Evolutionary conservation across 495 filamentous ascomycete genomes (phyloP).

Genomic region (Ascodesmis nigricans): DNA sequence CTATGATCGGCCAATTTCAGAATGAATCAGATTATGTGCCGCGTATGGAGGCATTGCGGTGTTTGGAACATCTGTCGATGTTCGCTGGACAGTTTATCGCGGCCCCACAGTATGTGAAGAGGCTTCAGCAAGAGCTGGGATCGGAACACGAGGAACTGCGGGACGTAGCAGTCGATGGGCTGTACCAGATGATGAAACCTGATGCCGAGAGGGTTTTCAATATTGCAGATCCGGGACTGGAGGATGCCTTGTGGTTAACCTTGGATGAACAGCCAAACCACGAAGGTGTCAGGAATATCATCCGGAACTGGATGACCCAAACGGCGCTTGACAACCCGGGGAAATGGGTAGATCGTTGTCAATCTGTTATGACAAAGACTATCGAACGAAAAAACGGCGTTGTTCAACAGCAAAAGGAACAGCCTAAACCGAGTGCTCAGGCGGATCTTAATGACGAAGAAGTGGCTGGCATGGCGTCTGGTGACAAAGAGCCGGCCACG

Average conservation of each 20-base stretch:
- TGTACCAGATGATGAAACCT: slow-evolving; percentile 88
- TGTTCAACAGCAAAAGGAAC: slow-evolving; percentile 24
- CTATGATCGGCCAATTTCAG: slow-evolving; percentile 62
- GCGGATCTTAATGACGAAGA: slow-evolving; percentile 86
- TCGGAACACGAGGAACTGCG: slow-evolving; percentile 43
- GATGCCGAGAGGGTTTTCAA: slow-evolving; percentile 58
- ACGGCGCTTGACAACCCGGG: slow-evolving; percentile 55
- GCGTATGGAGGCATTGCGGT: slow-evolving; percentile 54
- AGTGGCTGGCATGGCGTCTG: slow-evolving; percentile 43
- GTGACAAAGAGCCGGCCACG: slow-evolving; percentile 39
- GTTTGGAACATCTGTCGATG: slow-evolving; percentile 73
- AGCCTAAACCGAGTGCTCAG: slow-evolving; percentile 29
- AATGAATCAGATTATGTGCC: slow-evolving; percentile 52
- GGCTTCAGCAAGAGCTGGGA: slow-evolving; percentile 53
- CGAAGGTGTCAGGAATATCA: slow-evolving; percentile 53
- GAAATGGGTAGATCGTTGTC: slow-evolving; percentile 69
- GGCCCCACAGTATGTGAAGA: slow-evolving; percentile 59
- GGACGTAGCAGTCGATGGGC: slow-evolving; percentile 62
- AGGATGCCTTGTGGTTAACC: slow-evolving; percentile 78
- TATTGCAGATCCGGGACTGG: slow-evolving; percentile 50
- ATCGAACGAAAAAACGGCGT: slow-evolving; percentile 31
- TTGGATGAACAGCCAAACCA: slow-evolving; percentile 57
- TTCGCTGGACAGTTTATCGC: slow-evolving; percentile 78
- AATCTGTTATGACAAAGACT: slow-evolving; percentile 73
- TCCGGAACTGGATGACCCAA: slow-evolving; percentile 79